A percentile compares a stretch with the other conserved stretches of the same genome.
phyloP scores from a whole-genome alignment of 2,329 filamentous ascomycete species.

The Teratosphaeriaceae sp. region DNA sequence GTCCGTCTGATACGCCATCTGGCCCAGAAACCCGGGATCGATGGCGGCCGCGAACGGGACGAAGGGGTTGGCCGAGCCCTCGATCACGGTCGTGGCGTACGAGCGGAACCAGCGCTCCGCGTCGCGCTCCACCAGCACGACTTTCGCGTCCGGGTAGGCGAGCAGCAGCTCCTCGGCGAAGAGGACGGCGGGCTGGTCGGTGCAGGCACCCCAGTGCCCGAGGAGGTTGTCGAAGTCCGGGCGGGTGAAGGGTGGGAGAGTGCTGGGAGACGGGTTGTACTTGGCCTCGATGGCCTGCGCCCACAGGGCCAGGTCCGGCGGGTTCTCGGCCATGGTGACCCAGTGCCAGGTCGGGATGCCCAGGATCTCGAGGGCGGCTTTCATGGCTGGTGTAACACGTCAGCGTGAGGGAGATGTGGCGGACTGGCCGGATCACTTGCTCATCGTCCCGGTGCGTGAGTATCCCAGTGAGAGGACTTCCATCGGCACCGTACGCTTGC shows the following conservation, averaged over 20 bases:
- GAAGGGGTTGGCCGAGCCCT: neutral
- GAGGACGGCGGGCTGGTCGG: constrained; percentile 12
- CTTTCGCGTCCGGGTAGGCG: constrained; percentile 20
- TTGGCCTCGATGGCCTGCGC: constrained; percentile 11
- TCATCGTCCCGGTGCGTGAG: constrained; percentile 3
- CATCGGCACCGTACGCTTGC: constrained; percentile 2
- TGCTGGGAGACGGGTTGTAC: constrained; percentile 5
- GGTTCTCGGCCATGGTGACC: constrained; percentile 11
- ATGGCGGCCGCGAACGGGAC: neutral
- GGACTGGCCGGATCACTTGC: neutral
- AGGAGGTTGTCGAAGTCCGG: constrained; percentile 12
- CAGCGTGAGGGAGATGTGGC: neutral
- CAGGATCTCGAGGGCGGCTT: constrained; percentile 3
- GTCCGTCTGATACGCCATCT: neutral
- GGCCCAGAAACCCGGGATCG: constrained; percentile 2
- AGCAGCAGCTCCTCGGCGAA: constrained; percentile 16
- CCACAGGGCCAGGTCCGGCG: constrained; percentile 11
- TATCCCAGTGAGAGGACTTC: constrained; percentile 3
- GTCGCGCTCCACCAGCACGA: constrained; percentile 19
- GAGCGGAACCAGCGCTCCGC: constrained; percentile 11
- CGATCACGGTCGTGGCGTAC: constrained; percentile 1
- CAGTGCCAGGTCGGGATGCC: constrained; percentile 8
- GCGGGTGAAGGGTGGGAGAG: constrained; percentile 4
- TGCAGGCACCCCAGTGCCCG: constrained; percentile 8
- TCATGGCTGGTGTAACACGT: neutral